These are phyloP conservation scores for Penicillium sp. DNA, from an alignment of 2,329 filamentous ascomycete genomes.

Conservation along the genomic window DNA sequence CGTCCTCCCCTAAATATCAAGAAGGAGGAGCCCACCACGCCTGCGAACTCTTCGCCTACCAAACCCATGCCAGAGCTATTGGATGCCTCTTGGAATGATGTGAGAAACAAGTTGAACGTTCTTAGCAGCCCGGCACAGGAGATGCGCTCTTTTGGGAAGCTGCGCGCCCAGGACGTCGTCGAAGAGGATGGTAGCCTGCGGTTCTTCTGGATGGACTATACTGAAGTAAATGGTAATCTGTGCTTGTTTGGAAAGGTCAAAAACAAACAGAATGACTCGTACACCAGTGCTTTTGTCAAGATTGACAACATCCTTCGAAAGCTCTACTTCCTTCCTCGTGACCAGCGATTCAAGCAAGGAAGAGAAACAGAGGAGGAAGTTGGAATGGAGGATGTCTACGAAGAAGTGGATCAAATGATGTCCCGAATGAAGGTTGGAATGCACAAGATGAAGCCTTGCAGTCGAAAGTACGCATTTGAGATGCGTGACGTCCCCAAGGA, in stretches of 20 bases:
- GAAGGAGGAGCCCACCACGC: conserved; percentile 68
- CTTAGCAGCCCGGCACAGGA: conserved; percentile 71
- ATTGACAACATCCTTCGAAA: conserved; percentile 92
- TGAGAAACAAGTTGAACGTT: conserved; percentile 83
- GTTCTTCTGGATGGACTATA: conserved; percentile 98
- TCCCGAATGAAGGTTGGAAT: conserved; percentile 78
- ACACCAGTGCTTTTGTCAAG: conserved; percentile 93
- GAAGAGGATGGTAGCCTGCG: conserved; percentile 88
- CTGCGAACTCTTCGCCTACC: conserved; percentile 73
- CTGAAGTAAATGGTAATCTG: conserved; percentile 83
- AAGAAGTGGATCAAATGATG: conserved; percentile 87
- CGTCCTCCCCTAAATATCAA: conserved; percentile 73
- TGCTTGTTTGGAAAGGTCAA: conserved; percentile 96
- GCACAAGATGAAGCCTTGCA: conserved; percentile 91
- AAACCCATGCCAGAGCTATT: conserved; percentile 61
- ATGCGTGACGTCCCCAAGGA: conserved; percentile 82
- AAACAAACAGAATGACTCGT: conserved; percentile 75
- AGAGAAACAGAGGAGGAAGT: conserved; percentile 74
- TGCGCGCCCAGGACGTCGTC: conserved; percentile 80
- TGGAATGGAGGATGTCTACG: conserved; percentile 83
- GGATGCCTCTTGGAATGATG: conserved; percentile 84
- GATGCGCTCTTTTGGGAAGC: conserved; percentile 67
- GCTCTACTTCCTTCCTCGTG: conserved; percentile 85
- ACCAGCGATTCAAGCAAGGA: conserved; percentile 59
- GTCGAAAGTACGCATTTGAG: conserved; percentile 94